Evolutionary conservation across 768 basidiomycete species (phyloP).

Genomic region (Xerocomus spinulosus): DNA sequence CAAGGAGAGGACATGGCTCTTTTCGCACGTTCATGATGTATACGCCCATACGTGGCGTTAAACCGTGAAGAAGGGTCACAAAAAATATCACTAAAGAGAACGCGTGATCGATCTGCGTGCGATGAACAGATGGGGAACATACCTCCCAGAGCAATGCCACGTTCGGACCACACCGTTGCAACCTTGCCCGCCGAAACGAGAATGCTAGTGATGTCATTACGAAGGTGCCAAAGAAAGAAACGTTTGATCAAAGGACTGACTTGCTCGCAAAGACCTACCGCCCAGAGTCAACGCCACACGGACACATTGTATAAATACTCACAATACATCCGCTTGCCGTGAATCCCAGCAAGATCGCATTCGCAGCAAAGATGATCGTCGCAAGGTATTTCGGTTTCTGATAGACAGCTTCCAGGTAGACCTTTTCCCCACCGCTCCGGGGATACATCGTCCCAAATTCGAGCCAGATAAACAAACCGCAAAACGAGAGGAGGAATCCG

Average conservation of each 20-base stretch:
- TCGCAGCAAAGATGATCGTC: conserved; percentile 45
- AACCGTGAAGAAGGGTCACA: conserved; percentile 46
- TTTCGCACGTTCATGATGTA: conserved; percentile 46
- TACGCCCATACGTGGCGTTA: conserved; percentile 45
- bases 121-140: not conserved
- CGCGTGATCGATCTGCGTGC: not conserved
- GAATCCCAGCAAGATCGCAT: conserved; percentile 44
- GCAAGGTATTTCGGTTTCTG: conserved; percentile 42
- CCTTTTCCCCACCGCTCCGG: conserved; percentile 59
- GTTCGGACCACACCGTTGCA: conserved; percentile 44
- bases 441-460: conserved; percentile 64
- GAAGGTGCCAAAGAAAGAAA: too few relatives aligned
- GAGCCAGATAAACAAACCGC: conserved; percentile 59
- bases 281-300: not conserved
- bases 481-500: conserved; percentile 54
- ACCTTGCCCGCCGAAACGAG: conserved; percentile 41
- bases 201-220: conserved; percentile 33
- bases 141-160: conserved; percentile 59
- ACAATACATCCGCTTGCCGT: conserved; percentile 47
- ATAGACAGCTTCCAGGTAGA: conserved; percentile 56
- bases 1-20: not conserved
- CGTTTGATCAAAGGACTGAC: conserved; percentile 9
- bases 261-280: conserved; percentile 34
- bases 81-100: conserved; percentile 41
- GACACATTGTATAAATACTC: conserved; percentile 11